These are phyloP conservation scores for Didymellaceae sp. DNA, from an alignment of 2,329 filamentous ascomycete genomes.

Conservation along the genomic window DNA sequence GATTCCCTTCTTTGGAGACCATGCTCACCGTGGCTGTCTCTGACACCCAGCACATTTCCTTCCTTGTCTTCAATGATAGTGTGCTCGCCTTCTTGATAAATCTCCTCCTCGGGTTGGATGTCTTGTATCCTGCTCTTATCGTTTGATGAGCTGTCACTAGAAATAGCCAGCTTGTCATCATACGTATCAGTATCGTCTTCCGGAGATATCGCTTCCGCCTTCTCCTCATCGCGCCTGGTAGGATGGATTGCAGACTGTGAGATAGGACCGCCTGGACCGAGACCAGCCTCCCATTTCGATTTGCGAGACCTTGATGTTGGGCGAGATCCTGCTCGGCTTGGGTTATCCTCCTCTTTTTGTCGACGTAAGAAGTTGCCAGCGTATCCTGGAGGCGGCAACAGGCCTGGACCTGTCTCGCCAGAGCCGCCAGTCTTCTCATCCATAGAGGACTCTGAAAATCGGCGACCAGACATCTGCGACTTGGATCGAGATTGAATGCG, in stretches of 20 bases:
- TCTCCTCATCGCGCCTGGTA: constrained; percentile 45
- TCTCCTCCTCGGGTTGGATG: constrained; percentile 59
- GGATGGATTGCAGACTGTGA: constrained; percentile 89
- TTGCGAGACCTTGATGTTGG: constrained; percentile 67
- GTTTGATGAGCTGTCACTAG: constrained; percentile 43
- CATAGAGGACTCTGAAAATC: constrained; percentile 64
- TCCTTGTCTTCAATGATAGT: constrained; percentile 84
- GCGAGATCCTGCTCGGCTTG: constrained; percentile 63
- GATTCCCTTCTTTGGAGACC: constrained; percentile 68
- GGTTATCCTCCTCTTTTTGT: constrained; percentile 75
- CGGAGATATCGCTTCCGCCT: constrained; percentile 42
- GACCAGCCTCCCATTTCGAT: constrained; percentile 68
- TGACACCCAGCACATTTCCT: constrained; percentile 80
- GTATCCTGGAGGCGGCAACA: constrained; percentile 73
- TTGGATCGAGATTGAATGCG: constrained; percentile 82
- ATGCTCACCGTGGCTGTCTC: constrained; percentile 54
- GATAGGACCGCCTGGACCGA: constrained; percentile 82
- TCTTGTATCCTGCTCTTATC: constrained; percentile 43
- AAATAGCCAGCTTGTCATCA: constrained; percentile 52
- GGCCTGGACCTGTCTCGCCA: constrained; percentile 66
- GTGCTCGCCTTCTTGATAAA: constrained; percentile 81
- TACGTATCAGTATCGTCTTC: constrained; percentile 55
- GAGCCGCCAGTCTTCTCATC: constrained; percentile 62
- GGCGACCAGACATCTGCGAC: constrained; percentile 72
- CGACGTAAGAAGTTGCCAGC: constrained; percentile 81